Percentiles rank a stretch among this genome's conserved stretches.
phyloP scores from a whole-genome alignment of 352 stramenopile species.

The Phytopythium vexans region DNA sequence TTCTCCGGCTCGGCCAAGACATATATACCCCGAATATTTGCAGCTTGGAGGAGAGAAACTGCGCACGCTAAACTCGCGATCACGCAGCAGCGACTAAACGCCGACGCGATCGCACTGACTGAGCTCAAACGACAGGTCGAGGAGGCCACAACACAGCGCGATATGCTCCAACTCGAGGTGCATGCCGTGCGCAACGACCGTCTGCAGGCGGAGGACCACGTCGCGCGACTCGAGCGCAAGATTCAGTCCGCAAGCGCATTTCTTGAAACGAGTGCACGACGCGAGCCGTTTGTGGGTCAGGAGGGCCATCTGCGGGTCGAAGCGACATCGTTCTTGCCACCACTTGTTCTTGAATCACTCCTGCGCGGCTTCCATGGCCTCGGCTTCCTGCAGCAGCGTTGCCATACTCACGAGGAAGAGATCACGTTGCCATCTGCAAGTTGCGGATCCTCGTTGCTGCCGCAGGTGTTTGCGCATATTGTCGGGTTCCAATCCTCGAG shows the following conservation, averaged over 20 bases:
- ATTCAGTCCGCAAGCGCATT: constrained; percentile 58
- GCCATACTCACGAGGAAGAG: constrained; percentile 1
- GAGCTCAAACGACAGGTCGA: constrained; percentile 50
- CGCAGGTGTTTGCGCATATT: constrained; percentile 1
- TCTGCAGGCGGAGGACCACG: constrained; percentile 52
- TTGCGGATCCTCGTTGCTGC: background rate
- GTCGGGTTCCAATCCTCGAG: constrained; percentile 1
- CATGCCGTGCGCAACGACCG: constrained; percentile 55
- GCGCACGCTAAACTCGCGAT: constrained; percentile 23
- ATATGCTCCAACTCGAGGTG: constrained; percentile 47
- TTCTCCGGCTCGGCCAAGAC: constrained; percentile 53
- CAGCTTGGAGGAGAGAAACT: constrained; percentile 43
- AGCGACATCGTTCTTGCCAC: constrained; percentile 53
- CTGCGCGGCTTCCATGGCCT: constrained; percentile 57
- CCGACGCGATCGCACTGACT: constrained; percentile 28
- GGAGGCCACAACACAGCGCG: constrained; percentile 41
- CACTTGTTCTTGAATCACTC: constrained; percentile 66
- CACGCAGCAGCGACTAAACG: constrained; percentile 32
- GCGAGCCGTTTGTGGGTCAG: constrained; percentile 51
- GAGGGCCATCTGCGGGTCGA: constrained; percentile 67
- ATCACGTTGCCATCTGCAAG: too few species aligned
- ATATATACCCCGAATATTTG: constrained; percentile 50
- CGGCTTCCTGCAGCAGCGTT: constrained; percentile 57
- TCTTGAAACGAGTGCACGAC: constrained; percentile 40
- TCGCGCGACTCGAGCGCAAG: constrained; percentile 41